Evolutionary conservation across 2,329 filamentous ascomycete genomes (phyloP).

Genomic region (Fusarium sp.): DNA sequence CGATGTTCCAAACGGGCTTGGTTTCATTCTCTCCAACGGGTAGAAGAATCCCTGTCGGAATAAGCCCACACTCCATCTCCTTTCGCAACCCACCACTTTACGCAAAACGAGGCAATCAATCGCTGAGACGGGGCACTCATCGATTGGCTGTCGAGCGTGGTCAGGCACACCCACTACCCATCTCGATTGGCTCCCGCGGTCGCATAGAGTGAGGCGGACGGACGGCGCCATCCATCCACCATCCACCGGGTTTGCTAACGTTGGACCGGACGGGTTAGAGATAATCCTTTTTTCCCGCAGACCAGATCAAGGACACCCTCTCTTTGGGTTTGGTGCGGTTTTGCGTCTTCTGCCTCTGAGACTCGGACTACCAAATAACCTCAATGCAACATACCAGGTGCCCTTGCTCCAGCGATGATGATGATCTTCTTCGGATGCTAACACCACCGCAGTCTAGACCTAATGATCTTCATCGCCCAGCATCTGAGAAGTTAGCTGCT

Average conservation of each 20-base stretch:
- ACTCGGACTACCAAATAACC: slow-evolving; percentile 21
- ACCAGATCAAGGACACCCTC: slow-evolving; percentile 22
- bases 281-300: slow-evolving; percentile 1
- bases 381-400: slow-evolving; percentile 17
- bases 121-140: slow-evolving; percentile 37
- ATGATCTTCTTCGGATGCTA: slow-evolving; percentile 18
- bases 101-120: slow-evolving; percentile 45
- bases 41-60: slow-evolving; percentile 14
- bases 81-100: slow-evolving; percentile 33
- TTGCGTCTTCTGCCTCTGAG: background rate
- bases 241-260: background rate
- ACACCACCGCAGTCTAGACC: slow-evolving; percentile 29
- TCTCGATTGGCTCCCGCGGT: slow-evolving; percentile 40
- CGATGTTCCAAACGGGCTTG: slow-evolving; percentile 6
- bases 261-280: background rate
- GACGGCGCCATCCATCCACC: background rate
- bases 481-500: slow-evolving; percentile 10
- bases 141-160: slow-evolving; percentile 39
- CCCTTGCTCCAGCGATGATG: background rate
- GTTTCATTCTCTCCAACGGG: slow-evolving; percentile 26
- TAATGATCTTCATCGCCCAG: slow-evolving; percentile 24
- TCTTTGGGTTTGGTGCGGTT: background rate
- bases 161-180: slow-evolving; percentile 32
- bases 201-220: slow-evolving; percentile 43
- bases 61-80: slow-evolving; percentile 30